Percentiles rank a stretch among this genome's conserved stretches.
phyloP scores from a whole-genome alignment of 2,329 filamentous ascomycete genomes.

The Penicillium fuscoglaucum region DNA sequence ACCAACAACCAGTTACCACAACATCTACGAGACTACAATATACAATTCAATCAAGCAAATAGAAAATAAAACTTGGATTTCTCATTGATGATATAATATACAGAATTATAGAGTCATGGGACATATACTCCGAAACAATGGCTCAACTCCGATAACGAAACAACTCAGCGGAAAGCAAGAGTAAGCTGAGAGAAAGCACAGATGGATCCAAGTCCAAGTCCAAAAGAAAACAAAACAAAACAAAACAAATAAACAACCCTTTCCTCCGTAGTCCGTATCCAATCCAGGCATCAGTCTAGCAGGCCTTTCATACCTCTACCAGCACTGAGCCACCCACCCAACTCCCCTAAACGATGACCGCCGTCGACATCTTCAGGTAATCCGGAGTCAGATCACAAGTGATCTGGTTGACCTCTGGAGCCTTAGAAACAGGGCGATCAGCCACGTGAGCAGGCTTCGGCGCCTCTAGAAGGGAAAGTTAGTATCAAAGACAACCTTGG shows the following conservation, averaged over 20 bases:
- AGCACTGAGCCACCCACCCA: not conserved
- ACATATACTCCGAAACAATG: not conserved
- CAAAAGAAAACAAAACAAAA: not conserved
- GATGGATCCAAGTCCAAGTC: not conserved
- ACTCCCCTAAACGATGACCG: not conserved
- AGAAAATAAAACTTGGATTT: not conserved
- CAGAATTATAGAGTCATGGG: not conserved
- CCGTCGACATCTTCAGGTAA: slow-evolving; percentile 4
- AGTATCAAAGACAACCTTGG: not conserved
- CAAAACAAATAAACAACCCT: not conserved
- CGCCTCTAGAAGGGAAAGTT: not conserved
- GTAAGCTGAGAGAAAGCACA: not conserved
- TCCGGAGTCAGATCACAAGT: not conserved
- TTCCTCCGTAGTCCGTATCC: not conserved
- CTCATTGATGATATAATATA: not conserved
- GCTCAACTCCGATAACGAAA: not conserved
- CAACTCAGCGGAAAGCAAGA: not conserved
- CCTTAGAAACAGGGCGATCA: not conserved
- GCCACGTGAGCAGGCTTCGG: not conserved
- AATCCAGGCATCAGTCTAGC: not conserved
- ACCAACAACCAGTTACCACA: not conserved
- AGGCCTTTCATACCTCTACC: slow-evolving; percentile 1
- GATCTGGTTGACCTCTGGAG: not conserved
- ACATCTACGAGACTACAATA: not conserved
- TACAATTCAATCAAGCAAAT: not conserved